Evolutionary conservation across 2,329 filamentous ascomycete genomes (phyloP), one percentile per base, ranked within the genome.

Genomic region (Aspergillus clavatus): DNA sequence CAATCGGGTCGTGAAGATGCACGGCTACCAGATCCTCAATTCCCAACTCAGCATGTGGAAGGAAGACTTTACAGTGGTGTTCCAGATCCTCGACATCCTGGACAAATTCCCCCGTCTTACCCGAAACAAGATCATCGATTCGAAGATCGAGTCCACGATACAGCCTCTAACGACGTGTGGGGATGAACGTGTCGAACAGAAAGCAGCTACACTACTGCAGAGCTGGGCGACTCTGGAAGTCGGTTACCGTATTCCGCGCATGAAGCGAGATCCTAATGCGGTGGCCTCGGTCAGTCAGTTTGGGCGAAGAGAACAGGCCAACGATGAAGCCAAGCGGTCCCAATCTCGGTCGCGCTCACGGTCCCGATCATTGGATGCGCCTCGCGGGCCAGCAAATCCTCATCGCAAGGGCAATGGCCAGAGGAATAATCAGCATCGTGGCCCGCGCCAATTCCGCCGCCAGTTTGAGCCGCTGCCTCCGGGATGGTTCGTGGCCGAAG

Each of bases 51-150:
- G 82, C 52, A 84, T 86, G 21, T 98, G 91, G 75, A 82, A 83
- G 51, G 86, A 89, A n/a, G 93, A 97, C 63, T 78, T 84, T 65
- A 95, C 96, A 56, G 83, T 97, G 22, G 82, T 94, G 28, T 72
- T 95, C 50, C 93, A 97, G 68, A 84, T 95, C 22, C 76, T 98
- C 51, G 84, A 93, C 53, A 89, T 98, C 44, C 78, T 98, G 16
- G 84, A 94, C 66, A 84, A 83, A 52, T 86, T 97, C 53, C 93
- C 93, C 0, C 84, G 91, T 7, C 75, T 97, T 40, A 97, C 93
- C 16, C 84, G 89, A 48, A 98, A 98, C 75, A 98, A 98, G 70
- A 96, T 98, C 47, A 84, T 87, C 54, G 90, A 95, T 60, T 95
- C 93, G 7, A 95, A 95, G 59, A 96, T 98, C 50, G 93, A 97